phyloP scores from a whole-genome alignment of 805 yeast genomes.

The Metschnikowia cubensis region DNA sequence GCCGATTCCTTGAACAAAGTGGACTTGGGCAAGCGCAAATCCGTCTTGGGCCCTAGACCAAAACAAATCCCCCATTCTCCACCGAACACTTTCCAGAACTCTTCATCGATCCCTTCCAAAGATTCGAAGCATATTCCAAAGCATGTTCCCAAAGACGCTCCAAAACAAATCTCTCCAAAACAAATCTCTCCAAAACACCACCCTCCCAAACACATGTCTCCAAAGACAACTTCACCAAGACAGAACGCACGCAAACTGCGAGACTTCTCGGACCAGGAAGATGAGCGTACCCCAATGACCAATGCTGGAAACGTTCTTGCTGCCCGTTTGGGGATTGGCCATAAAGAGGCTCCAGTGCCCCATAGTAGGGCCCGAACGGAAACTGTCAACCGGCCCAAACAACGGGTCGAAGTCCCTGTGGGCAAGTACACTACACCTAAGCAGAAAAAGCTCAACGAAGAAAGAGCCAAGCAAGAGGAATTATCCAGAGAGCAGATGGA shows the following conservation, averaged over 20 bases:
- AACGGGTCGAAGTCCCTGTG: neutral
- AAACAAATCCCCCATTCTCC: neutral
- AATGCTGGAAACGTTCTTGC: constrained; percentile 33
- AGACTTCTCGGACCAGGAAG: constrained; percentile 3
- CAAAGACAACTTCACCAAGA: neutral
- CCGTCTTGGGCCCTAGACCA: neutral
- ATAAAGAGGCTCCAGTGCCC: neutral
- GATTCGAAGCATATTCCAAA: too few relatives aligned
- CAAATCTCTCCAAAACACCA: neutral
- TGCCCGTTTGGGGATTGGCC: constrained; percentile 21
- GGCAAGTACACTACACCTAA: constrained; percentile 11
- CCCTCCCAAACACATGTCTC: neutral
- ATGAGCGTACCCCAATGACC: constrained; percentile 25
- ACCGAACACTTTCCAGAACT: neutral
- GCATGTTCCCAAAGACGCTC: neutral
- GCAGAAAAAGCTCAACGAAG: constrained; percentile 10
- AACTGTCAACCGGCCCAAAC: neutral
- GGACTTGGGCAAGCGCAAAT: neutral
- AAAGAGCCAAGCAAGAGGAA: constrained; percentile 8
- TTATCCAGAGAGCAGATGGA: constrained; percentile 7
- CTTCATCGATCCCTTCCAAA: too few relatives aligned
- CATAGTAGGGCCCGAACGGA: neutral
- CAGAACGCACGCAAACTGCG: neutral
- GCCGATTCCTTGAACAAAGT: neutral
- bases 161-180: neutral